Percentiles rank a stretch among this genome's conserved stretches.
Evolutionary conservation across 2,329 filamentous ascomycete species (phyloP).

Genomic region (Phaeosphaeria sp.): DNA sequence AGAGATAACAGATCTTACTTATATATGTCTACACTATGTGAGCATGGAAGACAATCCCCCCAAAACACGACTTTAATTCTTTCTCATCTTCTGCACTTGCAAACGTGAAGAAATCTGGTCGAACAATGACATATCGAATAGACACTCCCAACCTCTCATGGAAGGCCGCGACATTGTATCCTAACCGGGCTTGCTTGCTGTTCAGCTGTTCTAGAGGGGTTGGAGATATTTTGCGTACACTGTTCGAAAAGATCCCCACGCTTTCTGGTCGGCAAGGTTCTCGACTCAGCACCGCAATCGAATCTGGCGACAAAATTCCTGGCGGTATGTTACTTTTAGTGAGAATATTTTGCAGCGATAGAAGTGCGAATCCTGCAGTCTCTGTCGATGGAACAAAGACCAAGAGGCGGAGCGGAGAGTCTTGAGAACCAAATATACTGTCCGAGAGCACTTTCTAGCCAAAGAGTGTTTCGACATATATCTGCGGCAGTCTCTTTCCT

Average conservation of each 20-base stretch:
- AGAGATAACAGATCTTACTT: too few relatives aligned
- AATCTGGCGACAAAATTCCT: neutral
- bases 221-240: neutral
- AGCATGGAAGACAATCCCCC: neutral
- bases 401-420: neutral
- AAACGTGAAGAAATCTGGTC: neutral
- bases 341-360: neutral
- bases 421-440: neutral
- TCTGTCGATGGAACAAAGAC: neutral
- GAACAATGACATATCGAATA: neutral
- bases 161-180: neutral
- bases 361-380: neutral
- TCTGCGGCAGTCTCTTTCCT: neutral
- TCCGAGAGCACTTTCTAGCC: neutral
- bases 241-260: neutral
- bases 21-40: too few relatives aligned
- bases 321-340: neutral
- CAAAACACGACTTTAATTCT: neutral
- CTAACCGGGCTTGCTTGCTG: neutral
- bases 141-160: neutral
- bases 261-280: neutral
- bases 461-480: neutral
- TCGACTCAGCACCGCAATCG: neutral
- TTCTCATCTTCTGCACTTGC: neutral
- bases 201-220: neutral